Evolutionary conservation across 805 yeast genomes (phyloP).

Genomic region (Metschnikowia dekortorum): DNA sequence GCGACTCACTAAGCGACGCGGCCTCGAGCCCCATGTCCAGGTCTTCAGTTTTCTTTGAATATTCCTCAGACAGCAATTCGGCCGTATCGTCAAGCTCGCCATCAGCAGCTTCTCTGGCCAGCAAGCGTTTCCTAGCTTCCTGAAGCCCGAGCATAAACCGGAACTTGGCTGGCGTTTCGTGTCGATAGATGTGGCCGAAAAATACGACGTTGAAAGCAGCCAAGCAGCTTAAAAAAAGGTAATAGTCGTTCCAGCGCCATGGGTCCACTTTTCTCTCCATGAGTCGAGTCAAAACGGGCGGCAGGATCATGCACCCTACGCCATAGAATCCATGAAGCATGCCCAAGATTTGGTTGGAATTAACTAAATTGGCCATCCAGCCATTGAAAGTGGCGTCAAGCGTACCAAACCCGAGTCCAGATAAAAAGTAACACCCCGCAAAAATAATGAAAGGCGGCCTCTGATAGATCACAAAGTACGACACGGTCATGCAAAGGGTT

Average conservation of each 20-base stretch:
- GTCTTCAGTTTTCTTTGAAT: constrained; percentile 3
- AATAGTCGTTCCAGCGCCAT: constrained; percentile 48
- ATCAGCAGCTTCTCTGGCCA: not conserved
- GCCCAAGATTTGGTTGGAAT: constrained; percentile 49
- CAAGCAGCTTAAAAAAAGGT: constrained; percentile 30
- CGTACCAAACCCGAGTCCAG: constrained; percentile 56
- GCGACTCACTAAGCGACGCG: constrained; percentile 27
- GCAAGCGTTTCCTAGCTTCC: constrained; percentile 10
- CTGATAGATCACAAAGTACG: constrained; percentile 36
- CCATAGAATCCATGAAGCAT: constrained; percentile 52
- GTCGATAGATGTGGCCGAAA: constrained; percentile 25
- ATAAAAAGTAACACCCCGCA: constrained; percentile 33
- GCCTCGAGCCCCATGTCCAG: constrained; percentile 4
- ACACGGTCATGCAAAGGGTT: constrained; percentile 26
- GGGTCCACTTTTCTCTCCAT: constrained; percentile 33
- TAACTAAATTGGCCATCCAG: constrained; percentile 46
- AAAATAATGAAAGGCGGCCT: constrained; percentile 42
- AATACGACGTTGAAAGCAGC: constrained; percentile 21
- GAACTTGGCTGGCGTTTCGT: constrained; percentile 45
- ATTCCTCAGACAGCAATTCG: constrained; percentile 8
- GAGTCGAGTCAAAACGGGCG: constrained; percentile 40
- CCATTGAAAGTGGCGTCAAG: constrained; percentile 53
- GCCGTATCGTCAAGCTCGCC: constrained; percentile 3
- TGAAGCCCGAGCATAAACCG: constrained; percentile 21
- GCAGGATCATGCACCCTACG: constrained; percentile 50